Evolutionary conservation across 495 filamentous ascomycete genomes (phyloP).

Genomic region (Hypoxylon lienhwacheense): DNA sequence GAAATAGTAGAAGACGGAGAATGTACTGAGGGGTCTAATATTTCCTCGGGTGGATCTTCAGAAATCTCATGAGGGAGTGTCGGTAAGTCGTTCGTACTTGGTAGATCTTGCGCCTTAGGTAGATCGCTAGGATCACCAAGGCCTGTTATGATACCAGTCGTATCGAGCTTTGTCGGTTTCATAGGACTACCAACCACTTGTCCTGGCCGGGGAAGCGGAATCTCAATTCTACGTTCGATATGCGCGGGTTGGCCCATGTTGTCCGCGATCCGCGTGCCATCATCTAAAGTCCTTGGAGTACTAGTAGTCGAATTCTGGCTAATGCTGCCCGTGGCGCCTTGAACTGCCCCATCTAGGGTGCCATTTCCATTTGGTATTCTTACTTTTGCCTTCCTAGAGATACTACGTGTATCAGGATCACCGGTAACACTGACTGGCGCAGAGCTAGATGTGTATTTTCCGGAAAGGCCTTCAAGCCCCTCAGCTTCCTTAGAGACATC

Average conservation of each 20-base stretch:
- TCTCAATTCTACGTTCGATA: conserved; percentile 37
- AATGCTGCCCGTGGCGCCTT: not conserved
- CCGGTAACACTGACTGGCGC: conserved; percentile 14
- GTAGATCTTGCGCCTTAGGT: conserved; percentile 23
- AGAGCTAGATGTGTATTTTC: not conserved
- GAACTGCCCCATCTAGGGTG: not conserved
- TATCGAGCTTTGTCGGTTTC: conserved; percentile 6
- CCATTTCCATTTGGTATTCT: not conserved
- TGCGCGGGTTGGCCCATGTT: conserved; percentile 37
- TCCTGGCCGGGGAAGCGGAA: conserved; percentile 30
- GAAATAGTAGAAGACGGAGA: conserved; percentile 31
- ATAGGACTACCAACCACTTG: conserved; percentile 12
- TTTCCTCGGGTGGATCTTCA: conserved; percentile 37
- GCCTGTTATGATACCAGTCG: conserved; percentile 11
- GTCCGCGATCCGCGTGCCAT: conserved; percentile 19
- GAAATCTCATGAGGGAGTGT: conserved; percentile 16
- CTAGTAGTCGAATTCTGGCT: not conserved
- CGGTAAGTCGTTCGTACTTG: conserved; percentile 24
- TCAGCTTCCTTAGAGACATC: conserved; percentile 27
- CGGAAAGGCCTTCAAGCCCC: conserved; percentile 6
- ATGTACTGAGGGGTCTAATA: conserved; percentile 36
- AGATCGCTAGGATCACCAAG: conserved; percentile 27
- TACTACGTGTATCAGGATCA: conserved; percentile 22
- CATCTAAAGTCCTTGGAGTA: not conserved
- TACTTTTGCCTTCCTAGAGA: conserved; percentile 21